Base-by-base conservation (phyloP, 805 yeast genomes). In the Saccharomyces paradoxus region DNA sequence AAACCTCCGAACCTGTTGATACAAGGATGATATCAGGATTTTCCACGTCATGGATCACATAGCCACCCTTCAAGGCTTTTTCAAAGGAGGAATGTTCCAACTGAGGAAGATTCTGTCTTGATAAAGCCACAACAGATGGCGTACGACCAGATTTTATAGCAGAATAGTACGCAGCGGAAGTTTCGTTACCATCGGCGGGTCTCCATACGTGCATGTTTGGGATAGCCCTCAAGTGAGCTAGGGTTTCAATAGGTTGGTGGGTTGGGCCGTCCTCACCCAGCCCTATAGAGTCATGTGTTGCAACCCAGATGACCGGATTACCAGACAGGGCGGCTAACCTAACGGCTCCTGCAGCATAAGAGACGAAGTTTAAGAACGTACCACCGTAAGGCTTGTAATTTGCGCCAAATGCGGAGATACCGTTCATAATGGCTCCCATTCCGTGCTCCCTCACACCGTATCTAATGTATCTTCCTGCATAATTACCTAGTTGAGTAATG, bases 381-480 rank as follows among this genome's bases (percentile, higher is more conserved):
- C 96, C 98, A 74, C 97, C 97, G 78, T 84, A 91, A 65, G 90
- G 85, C 74, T 84, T 87, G 81, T 79, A 83, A 78, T 88, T 89
- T 60, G 87, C 87, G 60, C 84, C 84, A 69, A 77, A 92, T 54
- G 97, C 97, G 56, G 94, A 80, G 65, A 92, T 87, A 86, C 99
- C 99, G 77, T 94, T 92, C 83, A 91, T 81, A 73, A 91, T 87
- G 61, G 97, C 97, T 77, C 96, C 97, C 97, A 92, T 90, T 74
- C 89, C 97, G 77, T 94, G 98, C 81, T 92, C 99, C 77, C 99
- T 87, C 62, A 92, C 96, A 84, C 99, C 99, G 74, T 86, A 92
- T 78, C 97, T 86, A 75, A 92, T 80, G 79, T 92, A 92, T 72
- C 96, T 86, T 71, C 99, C 99, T 55, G 83, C 60, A 80, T 86